Evolutionary conservation across 495 filamentous ascomycete genomes (phyloP).

Genomic region (Usnea hakonensis): DNA sequence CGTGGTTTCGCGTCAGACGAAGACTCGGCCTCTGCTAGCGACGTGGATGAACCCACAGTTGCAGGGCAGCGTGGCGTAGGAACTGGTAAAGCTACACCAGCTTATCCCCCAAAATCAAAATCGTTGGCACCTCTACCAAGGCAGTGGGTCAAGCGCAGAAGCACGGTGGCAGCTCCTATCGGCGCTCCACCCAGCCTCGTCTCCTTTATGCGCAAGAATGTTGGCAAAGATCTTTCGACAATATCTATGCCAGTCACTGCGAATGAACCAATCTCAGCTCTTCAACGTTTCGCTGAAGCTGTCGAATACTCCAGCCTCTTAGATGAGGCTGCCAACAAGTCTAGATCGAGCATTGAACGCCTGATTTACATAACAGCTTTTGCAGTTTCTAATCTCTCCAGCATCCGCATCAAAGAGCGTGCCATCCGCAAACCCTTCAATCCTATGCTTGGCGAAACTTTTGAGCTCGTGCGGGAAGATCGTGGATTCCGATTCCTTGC

Average conservation of each 20-base stretch:
- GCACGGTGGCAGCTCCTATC: conserved; percentile 60
- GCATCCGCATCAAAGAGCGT: conserved; percentile 72
- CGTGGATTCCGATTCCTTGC: conserved; percentile 81
- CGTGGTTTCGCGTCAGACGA: conserved; percentile 28
- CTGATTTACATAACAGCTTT: conserved; percentile 83
- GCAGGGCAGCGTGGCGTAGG: conserved; percentile 22
- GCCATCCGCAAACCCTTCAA: conserved; percentile 97
- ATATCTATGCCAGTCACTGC: conserved; percentile 96
- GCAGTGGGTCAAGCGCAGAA: conserved; percentile 55
- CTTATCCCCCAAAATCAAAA: conserved; percentile 69
- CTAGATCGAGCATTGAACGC: conserved; percentile 54
- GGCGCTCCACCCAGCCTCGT: conserved; percentile 82
- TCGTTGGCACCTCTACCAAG: conserved; percentile 73
- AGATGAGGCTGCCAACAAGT: conserved; percentile 57
- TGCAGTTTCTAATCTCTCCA: conserved; percentile 75
- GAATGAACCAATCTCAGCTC: conserved; percentile 83
- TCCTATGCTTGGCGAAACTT: conserved; percentile 94
- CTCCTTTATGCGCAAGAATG: conserved; percentile 91
- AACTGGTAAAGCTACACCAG: conserved; percentile 36
- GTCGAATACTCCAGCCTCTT: conserved; percentile 83
- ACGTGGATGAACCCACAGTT: conserved; percentile 39
- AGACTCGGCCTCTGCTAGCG: conserved; percentile 56
- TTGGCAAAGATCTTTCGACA: conserved; percentile 91
- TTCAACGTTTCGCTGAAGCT: conserved; percentile 82
- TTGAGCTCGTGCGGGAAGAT: conserved; percentile 83